A percentile compares a stretch with the other conserved stretches of the same genome.
Evolutionary conservation across 2,329 filamentous ascomycete genomes (phyloP).

Genomic region (Colletotrichum viniferum): DNA sequence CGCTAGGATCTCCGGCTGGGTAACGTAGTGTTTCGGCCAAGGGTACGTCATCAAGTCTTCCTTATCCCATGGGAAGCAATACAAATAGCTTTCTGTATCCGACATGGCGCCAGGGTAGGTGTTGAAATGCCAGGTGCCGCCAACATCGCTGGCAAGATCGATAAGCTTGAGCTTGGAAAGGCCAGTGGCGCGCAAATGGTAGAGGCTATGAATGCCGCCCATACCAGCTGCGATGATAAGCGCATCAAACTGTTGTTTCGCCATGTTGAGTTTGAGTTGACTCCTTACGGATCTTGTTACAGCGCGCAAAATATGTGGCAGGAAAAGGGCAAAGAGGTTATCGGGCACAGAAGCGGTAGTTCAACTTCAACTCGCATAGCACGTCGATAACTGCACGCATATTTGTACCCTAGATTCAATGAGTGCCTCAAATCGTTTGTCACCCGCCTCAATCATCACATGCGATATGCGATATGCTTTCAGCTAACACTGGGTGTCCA

Average conservation of each 20-base stretch:
- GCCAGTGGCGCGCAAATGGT: not conserved
- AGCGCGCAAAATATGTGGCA: not conserved
- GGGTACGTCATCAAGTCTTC: slow-evolving; percentile 11
- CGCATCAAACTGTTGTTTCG: not conserved
- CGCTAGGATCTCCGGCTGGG: slow-evolving; percentile 8
- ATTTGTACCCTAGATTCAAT: not conserved
- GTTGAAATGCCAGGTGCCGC: slow-evolving; percentile 27
- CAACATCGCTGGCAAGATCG: slow-evolving; percentile 26
- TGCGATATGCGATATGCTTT: not conserved
- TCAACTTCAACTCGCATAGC: not conserved
- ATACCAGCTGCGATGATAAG: not conserved
- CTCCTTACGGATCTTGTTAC: not conserved
- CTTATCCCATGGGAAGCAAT: slow-evolving; percentile 5
- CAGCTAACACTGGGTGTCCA: not conserved
- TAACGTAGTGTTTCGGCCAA: not conserved
- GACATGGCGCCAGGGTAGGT: slow-evolving; percentile 21
- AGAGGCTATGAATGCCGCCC: not conserved
- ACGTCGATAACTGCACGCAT: not conserved
- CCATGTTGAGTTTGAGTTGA: not conserved
- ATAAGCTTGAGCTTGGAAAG: not conserved
- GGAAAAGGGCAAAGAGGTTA: not conserved
- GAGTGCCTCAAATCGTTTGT: too few relatives aligned
- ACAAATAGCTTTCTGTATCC: not conserved
- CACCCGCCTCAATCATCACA: not conserved
- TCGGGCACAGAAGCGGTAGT: not conserved